Evolutionary conservation across 441 rosid species (phyloP).

Genomic region (Theobroma grandiflorum): DNA sequence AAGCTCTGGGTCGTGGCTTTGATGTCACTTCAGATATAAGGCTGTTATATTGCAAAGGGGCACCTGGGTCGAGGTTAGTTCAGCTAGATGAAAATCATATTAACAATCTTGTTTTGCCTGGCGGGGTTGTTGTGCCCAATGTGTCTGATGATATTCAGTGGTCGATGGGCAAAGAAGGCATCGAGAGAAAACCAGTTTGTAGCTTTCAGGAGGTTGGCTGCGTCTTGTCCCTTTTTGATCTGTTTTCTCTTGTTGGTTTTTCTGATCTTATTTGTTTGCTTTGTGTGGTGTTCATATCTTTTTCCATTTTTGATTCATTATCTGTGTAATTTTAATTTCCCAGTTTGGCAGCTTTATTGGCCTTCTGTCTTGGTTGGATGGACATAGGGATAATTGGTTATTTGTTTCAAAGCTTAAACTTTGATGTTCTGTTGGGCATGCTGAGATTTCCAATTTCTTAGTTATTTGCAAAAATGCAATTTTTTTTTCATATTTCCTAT

Average conservation of each 20-base stretch:
- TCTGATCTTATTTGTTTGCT: neutral
- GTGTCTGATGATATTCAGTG: slow-evolving; percentile 79
- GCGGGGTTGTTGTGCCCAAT: slow-evolving; percentile 57
- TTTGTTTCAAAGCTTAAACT: slow-evolving; percentile 12
- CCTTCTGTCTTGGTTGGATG: neutral
- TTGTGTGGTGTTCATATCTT: neutral
- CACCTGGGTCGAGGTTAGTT: slow-evolving; percentile 92
- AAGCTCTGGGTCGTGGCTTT: slow-evolving; percentile 96
- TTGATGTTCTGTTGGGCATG: slow-evolving; percentile 4
- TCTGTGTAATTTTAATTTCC: slow-evolving; percentile 1
- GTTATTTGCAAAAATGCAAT: slow-evolving; percentile 1
- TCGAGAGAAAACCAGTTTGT: slow-evolving; percentile 68
- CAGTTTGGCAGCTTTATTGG: slow-evolving; percentile 23
- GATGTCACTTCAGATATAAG: slow-evolving; percentile 97
- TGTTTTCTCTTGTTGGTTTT: slow-evolving; percentile 7
- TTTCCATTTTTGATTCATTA: neutral
- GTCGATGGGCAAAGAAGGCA: slow-evolving; percentile 47
- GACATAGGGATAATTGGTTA: neutral
- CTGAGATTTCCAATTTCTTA: slow-evolving; percentile 24
- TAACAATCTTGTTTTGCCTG: slow-evolving; percentile 66
- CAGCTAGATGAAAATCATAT: slow-evolving; percentile 66
- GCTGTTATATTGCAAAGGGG: slow-evolving; percentile 94
- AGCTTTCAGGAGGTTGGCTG: slow-evolving; percentile 75
- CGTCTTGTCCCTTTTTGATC: slow-evolving; percentile 11
- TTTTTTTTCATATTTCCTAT: neutral